Base-by-base conservation (phyloP, 495 filamentous ascomycete species). In the Tricharina praecox region DNA sequence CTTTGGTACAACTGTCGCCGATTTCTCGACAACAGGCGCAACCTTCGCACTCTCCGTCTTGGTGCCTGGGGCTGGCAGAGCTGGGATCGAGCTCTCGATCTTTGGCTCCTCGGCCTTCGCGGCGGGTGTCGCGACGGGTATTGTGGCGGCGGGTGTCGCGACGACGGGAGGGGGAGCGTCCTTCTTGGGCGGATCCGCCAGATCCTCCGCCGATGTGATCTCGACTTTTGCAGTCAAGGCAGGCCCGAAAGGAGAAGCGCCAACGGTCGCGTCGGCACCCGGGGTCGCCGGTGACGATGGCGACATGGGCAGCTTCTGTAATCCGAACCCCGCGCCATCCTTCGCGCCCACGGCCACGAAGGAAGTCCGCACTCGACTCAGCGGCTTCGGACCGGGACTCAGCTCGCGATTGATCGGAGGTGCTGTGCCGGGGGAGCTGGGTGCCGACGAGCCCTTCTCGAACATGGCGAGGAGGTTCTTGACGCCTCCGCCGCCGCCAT, bases 391-490 rank as follows among this genome's bases (percentile, higher is more conserved):
- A 5, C 43, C 48, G 30, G 56, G 56, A 15, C 48, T 59, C 26
- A 55, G 34, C 25, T 59, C 55, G 23, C 52, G 55, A 45, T 35
- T 42, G 18, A 45, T 25, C 13, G 55, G 36, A 23, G 39, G 16
- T 20, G 30, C 34, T 23, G 53, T 48, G 13, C 49, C 21, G 21
- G 49, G 26, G 10, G 53, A 50, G 20, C n/a, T 16, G 9, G 51
- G 36, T 38, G 52, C 41, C 9, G 50, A 50, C 11, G 45, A 40
- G 3, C 57, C 52, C 30, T 61, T 53, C 50, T 61, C 58, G 26
- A 61, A 61, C 58, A 61, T 61, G 33, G 58, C 58, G 4, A 53
- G 58, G 3, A 61, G 45, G 37, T 53, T 53, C 25, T 56, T 61
- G 19, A 61, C 58, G 20, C 58, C 56, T 11, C 49, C 56, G 24